These are phyloP conservation scores for Boletus insuetus DNA, from an alignment of 768 basidiomycete species.

Conservation along the genomic window DNA sequence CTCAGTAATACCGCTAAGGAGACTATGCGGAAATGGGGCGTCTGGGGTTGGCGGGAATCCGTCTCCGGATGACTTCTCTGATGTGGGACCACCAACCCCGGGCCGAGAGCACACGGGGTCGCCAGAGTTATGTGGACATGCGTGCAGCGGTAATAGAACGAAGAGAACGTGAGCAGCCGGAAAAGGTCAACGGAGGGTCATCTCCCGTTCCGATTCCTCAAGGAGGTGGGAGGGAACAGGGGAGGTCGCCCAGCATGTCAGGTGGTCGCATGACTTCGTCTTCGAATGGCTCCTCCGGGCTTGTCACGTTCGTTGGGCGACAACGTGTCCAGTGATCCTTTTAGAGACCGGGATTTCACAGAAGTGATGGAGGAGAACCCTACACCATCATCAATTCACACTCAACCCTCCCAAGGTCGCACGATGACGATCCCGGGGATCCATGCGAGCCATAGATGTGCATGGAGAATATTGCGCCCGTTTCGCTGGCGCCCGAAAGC, in stretches of 20 bases:
- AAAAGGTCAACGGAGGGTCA: constrained; percentile 15
- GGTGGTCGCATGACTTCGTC: constrained; percentile 20
- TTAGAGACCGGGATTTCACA: constrained; percentile 33
- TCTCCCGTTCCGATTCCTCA: constrained; percentile 37
- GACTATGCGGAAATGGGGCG: constrained; percentile 89
- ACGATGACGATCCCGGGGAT: constrained; percentile 89
- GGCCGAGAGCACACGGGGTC: constrained; percentile 39
- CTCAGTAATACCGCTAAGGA: constrained; percentile 84
- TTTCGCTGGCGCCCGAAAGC: constrained; percentile 39
- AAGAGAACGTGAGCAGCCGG: constrained; percentile 42
- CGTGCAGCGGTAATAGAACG: constrained; percentile 73
- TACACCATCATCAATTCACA: constrained; percentile 55
- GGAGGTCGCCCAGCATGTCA: constrained; percentile 28
- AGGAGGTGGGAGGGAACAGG: constrained; percentile 23
- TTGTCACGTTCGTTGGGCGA: constrained; percentile 37
- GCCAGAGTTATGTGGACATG: constrained; percentile 70
- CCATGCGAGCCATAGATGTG: constrained; percentile 83
- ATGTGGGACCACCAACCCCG: constrained; percentile 38
- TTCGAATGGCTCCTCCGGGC: constrained; percentile 27
- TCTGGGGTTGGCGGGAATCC: constrained; percentile 48
- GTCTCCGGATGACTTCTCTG: constrained; percentile 40
- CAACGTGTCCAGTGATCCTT: constrained; percentile 19
- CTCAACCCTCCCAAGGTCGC: constrained; percentile 69
- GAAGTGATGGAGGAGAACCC: constrained; percentile 28
- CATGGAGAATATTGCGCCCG: constrained; percentile 67